A percentile compares a stretch with the other conserved stretches of the same genome.
Conservation (phyloP, 257 asterid species). For the Solanum appendiculatum region DNA sequence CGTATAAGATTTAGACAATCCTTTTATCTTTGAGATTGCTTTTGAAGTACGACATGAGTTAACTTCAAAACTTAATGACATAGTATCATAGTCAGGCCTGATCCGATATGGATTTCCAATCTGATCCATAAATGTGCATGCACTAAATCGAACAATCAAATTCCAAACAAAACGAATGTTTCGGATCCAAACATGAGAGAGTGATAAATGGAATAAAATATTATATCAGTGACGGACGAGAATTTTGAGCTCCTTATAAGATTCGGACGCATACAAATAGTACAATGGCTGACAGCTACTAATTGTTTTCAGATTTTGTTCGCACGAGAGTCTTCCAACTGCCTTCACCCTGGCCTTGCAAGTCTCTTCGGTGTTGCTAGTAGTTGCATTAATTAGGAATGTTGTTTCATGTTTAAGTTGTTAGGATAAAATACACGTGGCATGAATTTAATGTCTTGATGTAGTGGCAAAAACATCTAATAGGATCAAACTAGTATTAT, state of each 20-base stretch:
- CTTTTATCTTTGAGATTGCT: too few species aligned
- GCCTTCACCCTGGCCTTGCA: neutral
- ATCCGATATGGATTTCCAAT: neutral
- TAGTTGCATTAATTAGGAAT: neutral
- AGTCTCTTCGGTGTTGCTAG: neutral
- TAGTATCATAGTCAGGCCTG: too few species aligned
- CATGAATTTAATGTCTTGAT: neutral
- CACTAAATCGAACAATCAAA: neutral
- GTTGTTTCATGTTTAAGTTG: neutral
- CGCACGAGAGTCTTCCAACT: slow-evolving; percentile 32
- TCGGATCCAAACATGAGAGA: rapidly evolving
- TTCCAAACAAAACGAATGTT: rapidly evolving
- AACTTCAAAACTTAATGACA: neutral
- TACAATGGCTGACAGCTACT: slow-evolving; percentile 28
- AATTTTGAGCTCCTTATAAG: neutral
- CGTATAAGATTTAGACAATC: neutral
- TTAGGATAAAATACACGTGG: neutral
- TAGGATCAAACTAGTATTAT: neutral
- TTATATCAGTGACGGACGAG: rapidly evolving
- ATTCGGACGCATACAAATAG: neutral
- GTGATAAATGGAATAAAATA: too few species aligned
- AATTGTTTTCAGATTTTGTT: slow-evolving; percentile 19
- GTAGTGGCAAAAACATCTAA: neutral
- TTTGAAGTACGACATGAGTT: too few species aligned
- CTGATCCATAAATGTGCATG: neutral